These are phyloP conservation scores for Endogone sp. DNA, from an alignment of 192 early-diverging fungal genomes.

Conservation along the genomic window DNA sequence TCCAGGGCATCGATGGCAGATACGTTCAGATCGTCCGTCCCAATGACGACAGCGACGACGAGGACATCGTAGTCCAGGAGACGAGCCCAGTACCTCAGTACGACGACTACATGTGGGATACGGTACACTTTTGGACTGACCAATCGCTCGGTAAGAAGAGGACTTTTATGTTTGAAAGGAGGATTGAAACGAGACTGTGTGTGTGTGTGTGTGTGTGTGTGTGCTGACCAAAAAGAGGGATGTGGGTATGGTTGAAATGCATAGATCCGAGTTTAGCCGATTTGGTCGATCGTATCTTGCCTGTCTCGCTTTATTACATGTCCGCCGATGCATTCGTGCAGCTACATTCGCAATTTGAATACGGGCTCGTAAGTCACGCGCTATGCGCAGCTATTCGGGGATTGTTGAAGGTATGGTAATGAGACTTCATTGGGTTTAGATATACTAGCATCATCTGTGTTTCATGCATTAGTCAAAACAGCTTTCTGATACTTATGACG, in stretches of 20 bases:
- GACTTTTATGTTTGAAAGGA: not conserved
- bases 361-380: conserved; percentile 87
- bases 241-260: not conserved
- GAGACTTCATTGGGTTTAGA: not conserved
- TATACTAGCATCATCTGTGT: not conserved
- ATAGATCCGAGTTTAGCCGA: conserved; percentile 64
- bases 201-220: no score
- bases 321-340: conserved; percentile 76
- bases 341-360: conserved; percentile 66
- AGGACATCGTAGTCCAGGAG: conserved; percentile 36
- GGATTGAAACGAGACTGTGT: conserved; percentile 2
- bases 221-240: not conserved
- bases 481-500: not conserved
- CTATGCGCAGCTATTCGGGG: conserved; percentile 76
- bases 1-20: conserved; percentile 79
- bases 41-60: conserved; percentile 34
- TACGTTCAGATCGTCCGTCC: conserved; percentile 48
- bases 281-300: conserved; percentile 74
- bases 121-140: conserved; percentile 35
- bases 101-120: conserved; percentile 16
- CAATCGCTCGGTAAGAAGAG: conserved; percentile 38
- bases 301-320: conserved; percentile 71
- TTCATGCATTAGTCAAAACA: not conserved
- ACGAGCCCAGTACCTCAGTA: not conserved
- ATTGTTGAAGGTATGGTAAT: conserved; percentile 58